Percentiles rank a stretch among this genome's conserved stretches.
Evolutionary conservation across 805 yeast species (phyloP).

Genomic region (Cyberlindnera sargentensis): DNA sequence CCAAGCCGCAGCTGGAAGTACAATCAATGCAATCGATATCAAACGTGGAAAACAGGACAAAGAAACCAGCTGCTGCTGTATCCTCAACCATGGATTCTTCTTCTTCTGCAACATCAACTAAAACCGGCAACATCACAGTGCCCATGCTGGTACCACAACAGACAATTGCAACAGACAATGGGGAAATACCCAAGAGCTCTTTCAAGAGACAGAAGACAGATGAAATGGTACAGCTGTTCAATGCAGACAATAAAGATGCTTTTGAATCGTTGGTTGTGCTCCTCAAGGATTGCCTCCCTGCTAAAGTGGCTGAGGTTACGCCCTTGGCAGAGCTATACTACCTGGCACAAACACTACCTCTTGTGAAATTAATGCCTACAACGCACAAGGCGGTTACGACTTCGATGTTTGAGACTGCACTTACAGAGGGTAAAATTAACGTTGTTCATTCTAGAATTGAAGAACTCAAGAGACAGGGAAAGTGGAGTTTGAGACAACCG

Average conservation of each 20-base stretch:
- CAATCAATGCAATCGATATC: too few relatives aligned
- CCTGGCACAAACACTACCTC: conserved; percentile 80
- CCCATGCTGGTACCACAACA: not conserved
- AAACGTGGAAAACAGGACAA: too few relatives aligned
- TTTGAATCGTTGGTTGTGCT: conserved; percentile 38
- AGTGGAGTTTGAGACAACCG: conserved; percentile 92
- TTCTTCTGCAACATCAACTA: not conserved
- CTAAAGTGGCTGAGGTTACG: conserved; percentile 46
- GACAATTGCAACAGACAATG: not conserved
- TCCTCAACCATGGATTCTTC: not conserved
- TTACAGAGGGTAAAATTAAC: conserved; percentile 85
- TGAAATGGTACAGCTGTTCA: conserved; percentile 18
- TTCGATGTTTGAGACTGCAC: conserved; percentile 75
- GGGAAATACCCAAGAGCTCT: not conserved
- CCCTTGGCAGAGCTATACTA: conserved; percentile 84
- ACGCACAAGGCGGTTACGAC: conserved; percentile 85
- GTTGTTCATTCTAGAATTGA: conserved; percentile 88
- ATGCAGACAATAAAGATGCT: conserved; percentile 34
- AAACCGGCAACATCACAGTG: too few relatives aligned
- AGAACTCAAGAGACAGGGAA: conserved; percentile 77
- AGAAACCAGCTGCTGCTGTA: too few relatives aligned
- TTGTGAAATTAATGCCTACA: conserved; percentile 72
- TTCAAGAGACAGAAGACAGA: conserved; percentile 11
- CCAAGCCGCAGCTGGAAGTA: too few relatives aligned
- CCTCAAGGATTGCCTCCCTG: conserved; percentile 45